Percentiles rank a stretch among this genome's conserved stretches.
Evolutionary conservation across 2,329 filamentous ascomycete species (phyloP).

Genomic region (Calonectria honghensis): DNA sequence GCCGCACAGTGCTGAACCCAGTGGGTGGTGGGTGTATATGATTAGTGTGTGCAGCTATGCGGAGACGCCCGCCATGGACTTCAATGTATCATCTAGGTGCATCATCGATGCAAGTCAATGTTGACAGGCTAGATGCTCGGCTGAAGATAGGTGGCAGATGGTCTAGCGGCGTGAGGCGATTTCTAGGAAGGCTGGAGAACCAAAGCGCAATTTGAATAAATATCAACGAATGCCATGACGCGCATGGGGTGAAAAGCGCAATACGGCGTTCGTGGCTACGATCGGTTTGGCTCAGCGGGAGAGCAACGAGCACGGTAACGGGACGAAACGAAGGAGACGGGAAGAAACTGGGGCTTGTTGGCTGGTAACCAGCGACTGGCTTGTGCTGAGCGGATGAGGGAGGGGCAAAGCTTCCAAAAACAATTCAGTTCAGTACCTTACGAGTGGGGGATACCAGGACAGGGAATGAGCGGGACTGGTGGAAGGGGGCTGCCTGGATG

Average conservation of each 20-base stretch:
- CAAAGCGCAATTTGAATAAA: background rate
- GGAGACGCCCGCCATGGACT: conserved; percentile 6
- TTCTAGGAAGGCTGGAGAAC: background rate
- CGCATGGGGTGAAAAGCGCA: background rate
- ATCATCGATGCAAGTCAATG: conserved; percentile 11
- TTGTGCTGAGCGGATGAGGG: conserved; percentile 31
- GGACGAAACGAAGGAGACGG: conserved; percentile 49
- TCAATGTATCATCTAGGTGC: conserved; percentile 10
- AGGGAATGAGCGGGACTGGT: conserved; percentile 30
- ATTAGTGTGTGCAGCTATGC: conserved; percentile 19
- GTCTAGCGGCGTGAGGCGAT: background rate
- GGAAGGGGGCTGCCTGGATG: conserved; percentile 16
- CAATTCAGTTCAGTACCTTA: conserved; percentile 27
- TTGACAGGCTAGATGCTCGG: background rate
- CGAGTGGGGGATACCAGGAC: conserved; percentile 29
- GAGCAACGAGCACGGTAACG: conserved; percentile 49
- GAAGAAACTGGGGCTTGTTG: conserved; percentile 45
- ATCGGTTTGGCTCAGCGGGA: conserved; percentile 40
- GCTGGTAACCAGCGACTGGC: conserved; percentile 39
- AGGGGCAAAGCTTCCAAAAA: conserved; percentile 13
- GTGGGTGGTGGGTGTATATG: conserved; percentile 4
- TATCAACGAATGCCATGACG: background rate
- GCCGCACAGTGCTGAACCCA: conserved; percentile 1
- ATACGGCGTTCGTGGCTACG: background rate
- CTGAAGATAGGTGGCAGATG: background rate